phyloP scores from a whole-genome alignment of 345 rosid species.

The Firmiana major region DNA sequence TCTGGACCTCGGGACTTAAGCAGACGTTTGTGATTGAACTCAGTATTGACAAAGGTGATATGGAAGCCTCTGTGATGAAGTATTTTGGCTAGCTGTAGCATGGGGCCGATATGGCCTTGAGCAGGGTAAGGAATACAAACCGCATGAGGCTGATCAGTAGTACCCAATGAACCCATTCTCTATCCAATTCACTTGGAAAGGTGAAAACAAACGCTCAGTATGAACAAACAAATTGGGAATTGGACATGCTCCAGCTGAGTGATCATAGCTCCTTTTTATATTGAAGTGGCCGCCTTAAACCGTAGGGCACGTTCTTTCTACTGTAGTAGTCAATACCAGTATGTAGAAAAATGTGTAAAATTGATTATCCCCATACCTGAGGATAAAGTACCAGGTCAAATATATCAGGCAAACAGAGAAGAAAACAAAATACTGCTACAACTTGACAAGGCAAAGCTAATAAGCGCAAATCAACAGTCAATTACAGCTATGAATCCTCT shows the following conservation, averaged over 20 bases:
- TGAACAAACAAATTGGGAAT: neutral
- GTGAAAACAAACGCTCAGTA: neutral
- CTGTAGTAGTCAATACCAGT: neutral
- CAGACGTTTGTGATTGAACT: slow-evolving; percentile 42
- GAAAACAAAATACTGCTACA: neutral
- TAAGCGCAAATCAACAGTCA: no score
- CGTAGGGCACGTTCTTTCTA: neutral
- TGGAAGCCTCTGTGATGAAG: slow-evolving; percentile 46
- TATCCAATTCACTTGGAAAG: neutral
- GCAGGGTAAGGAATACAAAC: slow-evolving; percentile 53
- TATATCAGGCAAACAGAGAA: neutral
- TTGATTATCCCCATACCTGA: neutral
- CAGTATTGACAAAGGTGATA: slow-evolving; percentile 51
- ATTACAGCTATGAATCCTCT: no score
- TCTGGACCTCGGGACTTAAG: slow-evolving; percentile 30
- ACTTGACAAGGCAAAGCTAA: no score
- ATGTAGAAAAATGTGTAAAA: neutral
- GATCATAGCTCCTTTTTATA: neutral
- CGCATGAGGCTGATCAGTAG: slow-evolving; percentile 32
- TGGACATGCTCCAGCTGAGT: neutral
- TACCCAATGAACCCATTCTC: slow-evolving; percentile 17
- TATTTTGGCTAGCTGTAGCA: slow-evolving; percentile 47
- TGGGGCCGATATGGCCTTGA: slow-evolving; percentile 52
- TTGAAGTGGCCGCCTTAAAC: no score
- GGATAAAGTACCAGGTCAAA: neutral